Evolutionary conservation across 345 rosid genomes (phyloP), one percentile per base, ranked within the genome.

Genomic region (Abelmoschus esculentus): DNA sequence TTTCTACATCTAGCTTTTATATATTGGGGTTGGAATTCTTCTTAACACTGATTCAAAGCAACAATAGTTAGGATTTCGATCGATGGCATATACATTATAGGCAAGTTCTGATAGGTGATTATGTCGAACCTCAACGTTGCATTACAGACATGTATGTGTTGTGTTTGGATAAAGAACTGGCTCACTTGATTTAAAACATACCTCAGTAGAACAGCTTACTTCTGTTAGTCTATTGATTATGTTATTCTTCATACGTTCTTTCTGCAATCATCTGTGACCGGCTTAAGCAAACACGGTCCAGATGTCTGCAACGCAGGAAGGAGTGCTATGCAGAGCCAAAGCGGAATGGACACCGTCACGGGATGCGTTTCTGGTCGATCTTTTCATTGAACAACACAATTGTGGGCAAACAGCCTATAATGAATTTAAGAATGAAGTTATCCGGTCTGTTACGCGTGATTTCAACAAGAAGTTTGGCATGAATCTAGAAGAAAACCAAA

Each of bases 401-500:
- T 61, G 72, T 52, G 81, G 84, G 59, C 60, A 77, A 66, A 81
- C 81, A 22, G 81, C 84, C 13, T 75, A 42, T 64, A 64, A 61
- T 38, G 66, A 61, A 61, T 77, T 75, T 3, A 80, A 77, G 59
- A 80, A 71, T 9, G 75, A 77, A 17, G 79, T 55, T 10, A n/a
- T 36, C 17, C 19, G 66, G 79, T 75, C 73, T 7, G 69, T 72
- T 14, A 57, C 83, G 2, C 73, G 67, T 3, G 81, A 75, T 26
- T 81, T 78, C 32, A 75, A 75, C 22, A 78, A 73, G 57, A 75
- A 72, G 60, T 78, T 61, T 44, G 18, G 34, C 54, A 47, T 78
- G 84, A 81, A 61, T 67, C 71, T 78, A 18, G 84, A 81, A 29
- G 84, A 81, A 73, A 81, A 71, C 70, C 84, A 81, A 68, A 75